Evolutionary conservation across 139 green algal genomes (phyloP).

Genomic region (Closterium sp.): DNA sequence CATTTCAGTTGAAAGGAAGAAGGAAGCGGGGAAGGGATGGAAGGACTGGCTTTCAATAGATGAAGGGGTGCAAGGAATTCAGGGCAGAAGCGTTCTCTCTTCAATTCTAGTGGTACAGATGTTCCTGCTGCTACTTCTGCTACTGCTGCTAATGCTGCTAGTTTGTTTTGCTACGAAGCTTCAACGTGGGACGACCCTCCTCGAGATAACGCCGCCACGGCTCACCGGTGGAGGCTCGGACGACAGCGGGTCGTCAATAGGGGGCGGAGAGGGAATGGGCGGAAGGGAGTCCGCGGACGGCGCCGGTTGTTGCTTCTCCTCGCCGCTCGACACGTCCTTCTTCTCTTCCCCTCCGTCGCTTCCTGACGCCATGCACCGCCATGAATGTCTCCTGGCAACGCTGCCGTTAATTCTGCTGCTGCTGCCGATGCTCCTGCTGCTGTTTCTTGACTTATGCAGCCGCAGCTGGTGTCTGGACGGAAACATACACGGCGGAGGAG

Average conservation of each 20-base stretch:
- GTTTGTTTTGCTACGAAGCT: too few relatives aligned
- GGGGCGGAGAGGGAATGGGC: too few relatives aligned
- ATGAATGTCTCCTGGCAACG: not conserved
- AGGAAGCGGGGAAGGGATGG: too few relatives aligned
- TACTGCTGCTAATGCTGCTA: too few relatives aligned
- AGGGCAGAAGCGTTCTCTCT: too few relatives aligned
- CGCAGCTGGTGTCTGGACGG: not conserved
- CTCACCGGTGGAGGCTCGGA: not conserved
- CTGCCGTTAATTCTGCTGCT: not conserved
- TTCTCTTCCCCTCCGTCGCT: not conserved
- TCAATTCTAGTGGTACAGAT: too few relatives aligned
- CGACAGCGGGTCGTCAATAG: not conserved
- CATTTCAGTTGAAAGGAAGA: too few relatives aligned
- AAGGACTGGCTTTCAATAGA: too few relatives aligned
- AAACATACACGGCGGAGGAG: not conserved
- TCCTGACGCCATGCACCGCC: not conserved
- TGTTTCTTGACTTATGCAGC: not conserved
- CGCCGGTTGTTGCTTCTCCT: not conserved
- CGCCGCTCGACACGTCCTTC: not conserved
- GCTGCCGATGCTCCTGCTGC: not conserved
- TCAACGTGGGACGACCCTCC: too few relatives aligned
- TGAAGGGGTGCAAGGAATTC: too few relatives aligned
- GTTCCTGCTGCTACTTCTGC: too few relatives aligned
- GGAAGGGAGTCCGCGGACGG: not conserved
- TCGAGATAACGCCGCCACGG: too few relatives aligned